A percentile compares a stretch with the other conserved stretches of the same genome.
Conservation (phyloP, 805 yeast species). For the Lipomyces mesembrius region DNA sequence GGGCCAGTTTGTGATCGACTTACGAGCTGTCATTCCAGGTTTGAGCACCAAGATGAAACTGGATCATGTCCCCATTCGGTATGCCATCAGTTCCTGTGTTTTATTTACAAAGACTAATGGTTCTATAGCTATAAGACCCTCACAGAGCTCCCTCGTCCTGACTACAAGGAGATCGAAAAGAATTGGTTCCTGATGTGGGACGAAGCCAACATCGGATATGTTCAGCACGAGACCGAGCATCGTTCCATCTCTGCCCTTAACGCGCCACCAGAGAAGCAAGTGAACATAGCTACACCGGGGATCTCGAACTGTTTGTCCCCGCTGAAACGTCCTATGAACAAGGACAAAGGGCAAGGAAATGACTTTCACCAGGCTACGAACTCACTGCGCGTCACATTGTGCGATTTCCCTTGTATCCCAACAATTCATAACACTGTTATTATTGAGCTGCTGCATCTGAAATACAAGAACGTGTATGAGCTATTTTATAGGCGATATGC, state of each 20-base stretch:
- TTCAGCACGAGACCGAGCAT: slow-evolving; percentile 22
- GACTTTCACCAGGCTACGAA: slow-evolving; percentile 29
- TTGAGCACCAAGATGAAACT: slow-evolving; percentile 15
- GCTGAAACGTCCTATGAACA: background rate
- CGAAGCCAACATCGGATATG: slow-evolving; percentile 10
- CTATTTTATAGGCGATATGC: slow-evolving; percentile 23
- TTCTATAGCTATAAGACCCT: background rate
- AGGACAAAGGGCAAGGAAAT: background rate
- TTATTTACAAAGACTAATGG: too few relatives aligned
- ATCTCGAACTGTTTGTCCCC: slow-evolving; percentile 8
- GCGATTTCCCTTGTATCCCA: slow-evolving; percentile 35
- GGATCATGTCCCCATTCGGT: slow-evolving; percentile 22
- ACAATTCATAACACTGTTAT: slow-evolving; percentile 31
- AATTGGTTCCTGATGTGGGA: slow-evolving; percentile 34
- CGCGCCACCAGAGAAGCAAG: background rate
- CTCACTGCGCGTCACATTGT: slow-evolving; percentile 28
- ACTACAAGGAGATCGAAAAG: slow-evolving; percentile 20
- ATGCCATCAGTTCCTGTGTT: background rate
- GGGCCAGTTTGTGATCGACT: slow-evolving; percentile 26
- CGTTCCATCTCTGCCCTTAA: slow-evolving; percentile 16
- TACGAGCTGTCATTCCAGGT: slow-evolving; percentile 28
- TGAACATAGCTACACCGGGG: background rate
- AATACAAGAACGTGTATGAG: slow-evolving; percentile 20
- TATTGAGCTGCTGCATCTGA: slow-evolving; percentile 25
- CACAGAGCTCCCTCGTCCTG: slow-evolving; percentile 26